Evolutionary conservation across 768 basidiomycete genomes (phyloP).

Genomic region (Pisolithus orientalis): DNA sequence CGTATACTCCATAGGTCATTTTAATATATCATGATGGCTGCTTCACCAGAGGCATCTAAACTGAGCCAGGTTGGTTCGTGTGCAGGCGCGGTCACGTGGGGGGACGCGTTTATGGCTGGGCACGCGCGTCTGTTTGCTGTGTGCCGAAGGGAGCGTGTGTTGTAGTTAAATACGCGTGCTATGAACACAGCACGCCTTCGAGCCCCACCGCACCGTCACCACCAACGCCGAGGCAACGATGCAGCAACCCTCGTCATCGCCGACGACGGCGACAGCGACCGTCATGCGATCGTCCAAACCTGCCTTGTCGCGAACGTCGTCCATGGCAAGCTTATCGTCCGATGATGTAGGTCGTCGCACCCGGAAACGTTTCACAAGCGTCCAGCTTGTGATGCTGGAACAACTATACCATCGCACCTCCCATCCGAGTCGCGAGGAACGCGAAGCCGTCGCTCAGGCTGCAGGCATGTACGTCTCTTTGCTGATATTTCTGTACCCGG

Average conservation of each 20-base stretch:
- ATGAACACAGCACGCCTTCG: background rate
- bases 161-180: conserved; percentile 17
- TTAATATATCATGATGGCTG: too few species aligned
- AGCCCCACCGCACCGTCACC: background rate
- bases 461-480: conserved; percentile 52
- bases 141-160: background rate
- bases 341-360: conserved; percentile 51
- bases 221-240: background rate
- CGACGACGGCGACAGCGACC: conserved; percentile 3
- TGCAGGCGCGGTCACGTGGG: conserved; percentile 24
- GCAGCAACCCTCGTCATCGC: conserved; percentile 2
- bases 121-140: conserved; percentile 26
- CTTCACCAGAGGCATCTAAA: too few species aligned
- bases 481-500: background rate
- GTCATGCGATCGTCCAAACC: conserved; percentile 10
- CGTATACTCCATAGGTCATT: too few species aligned
- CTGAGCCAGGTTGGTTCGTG: background rate
- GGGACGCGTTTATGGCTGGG: conserved; percentile 13
- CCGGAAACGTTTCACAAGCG: conserved; percentile 62
- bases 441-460: conserved; percentile 54
- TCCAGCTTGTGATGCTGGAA: conserved; percentile 67
- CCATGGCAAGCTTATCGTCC: conserved; percentile 50
- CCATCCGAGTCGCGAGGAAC: conserved; percentile 70
- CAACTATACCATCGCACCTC: conserved; percentile 66
- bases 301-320: conserved; percentile 48